A percentile compares a stretch with the other conserved stretches of the same genome.
phyloP scores from a whole-genome alignment of 2,329 filamentous ascomycete species.

The Paraphaeosphaeria sporulosa region DNA sequence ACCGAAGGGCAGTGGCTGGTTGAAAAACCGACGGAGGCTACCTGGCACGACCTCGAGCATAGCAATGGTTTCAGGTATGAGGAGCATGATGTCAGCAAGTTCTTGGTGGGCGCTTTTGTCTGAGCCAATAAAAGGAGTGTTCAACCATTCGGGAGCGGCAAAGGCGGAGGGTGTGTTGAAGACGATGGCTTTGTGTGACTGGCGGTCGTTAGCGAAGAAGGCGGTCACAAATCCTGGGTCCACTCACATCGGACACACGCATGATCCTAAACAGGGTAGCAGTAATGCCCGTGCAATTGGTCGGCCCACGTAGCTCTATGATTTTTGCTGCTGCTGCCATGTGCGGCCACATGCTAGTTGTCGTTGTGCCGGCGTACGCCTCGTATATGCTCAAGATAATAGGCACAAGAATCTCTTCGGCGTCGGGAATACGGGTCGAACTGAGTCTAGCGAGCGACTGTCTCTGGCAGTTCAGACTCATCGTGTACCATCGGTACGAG shows the following conservation, averaged over 20 bases:
- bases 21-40: conserved; percentile 32
- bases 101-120: conserved; percentile 34
- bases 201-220: conserved; percentile 17
- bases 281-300: conserved; percentile 33
- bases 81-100: conserved; percentile 37
- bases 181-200: conserved; percentile 38
- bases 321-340: conserved; percentile 37
- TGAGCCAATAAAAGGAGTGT: conserved; percentile 33
- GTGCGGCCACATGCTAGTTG: conserved; percentile 39
- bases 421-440: conserved; percentile 29
- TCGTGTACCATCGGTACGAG: conserved; percentile 43
- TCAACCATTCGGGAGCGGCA: conserved; percentile 38
- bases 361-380: conserved; percentile 38
- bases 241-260: conserved; percentile 38
- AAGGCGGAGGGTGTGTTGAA: conserved; percentile 39
- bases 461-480: conserved; percentile 37
- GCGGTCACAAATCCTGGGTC: neutral
- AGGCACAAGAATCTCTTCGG: conserved; percentile 40
- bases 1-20: conserved; percentile 14
- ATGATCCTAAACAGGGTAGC: conserved; percentile 41
- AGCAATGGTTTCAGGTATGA: conserved; percentile 33
- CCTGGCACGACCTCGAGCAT: conserved; percentile 23
- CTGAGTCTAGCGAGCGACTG: conserved; percentile 28
- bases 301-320: conserved; percentile 41
- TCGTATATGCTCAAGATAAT: conserved; percentile 42